Conservation (phyloP, 148 eudicot genomes). For the Rhododendron molle region DNA sequence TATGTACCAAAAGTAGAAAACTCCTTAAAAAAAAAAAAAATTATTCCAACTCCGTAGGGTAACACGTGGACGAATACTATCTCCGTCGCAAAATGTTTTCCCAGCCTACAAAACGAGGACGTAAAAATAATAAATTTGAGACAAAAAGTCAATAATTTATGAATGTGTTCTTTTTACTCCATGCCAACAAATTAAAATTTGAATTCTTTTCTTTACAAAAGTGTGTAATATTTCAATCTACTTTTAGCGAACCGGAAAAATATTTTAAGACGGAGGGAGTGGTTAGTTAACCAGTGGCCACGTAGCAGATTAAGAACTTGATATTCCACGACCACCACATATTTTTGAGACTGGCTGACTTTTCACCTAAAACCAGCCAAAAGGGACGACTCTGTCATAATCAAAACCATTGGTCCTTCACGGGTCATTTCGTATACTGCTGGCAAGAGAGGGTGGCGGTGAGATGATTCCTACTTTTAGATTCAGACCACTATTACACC, state of each 20-base stretch:
- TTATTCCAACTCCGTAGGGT: not conserved
- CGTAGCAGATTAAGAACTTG: not conserved
- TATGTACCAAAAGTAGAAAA: not conserved
- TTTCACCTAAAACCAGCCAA: not conserved
- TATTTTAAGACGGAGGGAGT: no score
- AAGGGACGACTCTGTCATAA: not conserved
- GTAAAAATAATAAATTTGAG: no score
- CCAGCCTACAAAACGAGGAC: no score
- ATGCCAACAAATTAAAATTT: no score
- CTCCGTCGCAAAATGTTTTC: not conserved
- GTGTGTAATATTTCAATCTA: not conserved
- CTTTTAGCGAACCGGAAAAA: not conserved
- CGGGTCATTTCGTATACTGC: not conserved
- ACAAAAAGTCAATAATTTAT: no score
- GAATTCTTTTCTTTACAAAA: no score
- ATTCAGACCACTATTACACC: not conserved
- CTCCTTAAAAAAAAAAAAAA: no score
- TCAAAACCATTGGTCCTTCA: conserved; percentile 1
- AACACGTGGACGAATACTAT: not conserved
- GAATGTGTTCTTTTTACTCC: no score
- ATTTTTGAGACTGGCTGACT: not conserved
- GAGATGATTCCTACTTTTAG: not conserved
- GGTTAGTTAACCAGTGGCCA: not conserved
- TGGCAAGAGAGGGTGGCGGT: not conserved
- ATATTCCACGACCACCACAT: not conserved